A percentile compares a stretch with the other conserved stretches of the same genome.
phyloP scores from a whole-genome alignment of 1,284 basidiomycete species.

The Erythrobasidium hasegawianum region DNA sequence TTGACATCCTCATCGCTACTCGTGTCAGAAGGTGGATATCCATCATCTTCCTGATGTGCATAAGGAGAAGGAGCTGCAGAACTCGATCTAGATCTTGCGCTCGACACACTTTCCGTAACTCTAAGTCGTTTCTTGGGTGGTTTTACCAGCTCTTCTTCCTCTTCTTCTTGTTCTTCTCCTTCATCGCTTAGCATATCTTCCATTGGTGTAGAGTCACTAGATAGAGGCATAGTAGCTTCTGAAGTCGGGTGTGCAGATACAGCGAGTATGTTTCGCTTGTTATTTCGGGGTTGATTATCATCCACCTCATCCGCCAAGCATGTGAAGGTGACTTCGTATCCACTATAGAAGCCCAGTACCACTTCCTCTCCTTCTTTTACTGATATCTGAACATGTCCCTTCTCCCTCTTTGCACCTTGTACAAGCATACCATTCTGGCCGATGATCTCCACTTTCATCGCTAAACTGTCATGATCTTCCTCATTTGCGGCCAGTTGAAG shows the following conservation, averaged over 20 bases:
- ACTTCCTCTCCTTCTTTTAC: neutral
- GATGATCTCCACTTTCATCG: conserved; percentile 2
- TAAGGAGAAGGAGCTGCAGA: conserved; percentile 29
- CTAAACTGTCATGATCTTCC: neutral
- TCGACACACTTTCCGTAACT: neutral
- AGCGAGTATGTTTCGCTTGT: neutral
- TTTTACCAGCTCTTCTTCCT: neutral
- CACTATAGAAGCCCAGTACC: conserved; percentile 23
- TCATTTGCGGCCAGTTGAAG: neutral
- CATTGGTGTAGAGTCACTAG: conserved; percentile 1
- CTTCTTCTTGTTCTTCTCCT: neutral
- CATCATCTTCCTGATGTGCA: conserved; percentile 33
- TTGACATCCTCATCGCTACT: conserved; percentile 23
- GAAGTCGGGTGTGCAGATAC: conserved; percentile 9
- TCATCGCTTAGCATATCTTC: conserved; percentile 17
- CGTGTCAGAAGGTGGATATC: conserved; percentile 22
- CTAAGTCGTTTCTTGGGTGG: neutral
- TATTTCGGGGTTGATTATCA: too few species aligned
- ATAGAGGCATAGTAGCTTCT: conserved; percentile 17
- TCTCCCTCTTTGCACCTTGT: conserved; percentile 13
- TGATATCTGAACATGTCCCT: neutral
- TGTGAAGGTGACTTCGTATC: conserved; percentile 8
- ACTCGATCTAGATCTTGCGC: conserved; percentile 1
- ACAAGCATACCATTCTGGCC: conserved; percentile 34
- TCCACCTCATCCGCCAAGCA: neutral